phyloP scores from a whole-genome alignment of 2,329 filamentous ascomycete genomes.

The Pseudogymnoascus sp. region DNA sequence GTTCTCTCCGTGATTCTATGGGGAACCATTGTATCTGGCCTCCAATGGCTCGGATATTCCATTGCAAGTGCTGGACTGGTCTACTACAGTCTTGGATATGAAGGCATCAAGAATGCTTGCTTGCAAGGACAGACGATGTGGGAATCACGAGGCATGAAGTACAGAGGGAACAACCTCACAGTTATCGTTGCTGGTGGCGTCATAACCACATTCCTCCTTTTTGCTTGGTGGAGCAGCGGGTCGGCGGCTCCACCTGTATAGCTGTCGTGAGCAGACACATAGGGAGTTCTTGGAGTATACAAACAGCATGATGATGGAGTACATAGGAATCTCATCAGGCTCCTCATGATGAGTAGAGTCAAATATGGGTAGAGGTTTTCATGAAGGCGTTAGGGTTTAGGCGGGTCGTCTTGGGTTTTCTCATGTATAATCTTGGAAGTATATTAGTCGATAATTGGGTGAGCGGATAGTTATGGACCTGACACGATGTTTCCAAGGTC shows the following conservation, averaged over 20 bases:
- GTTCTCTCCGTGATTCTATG: slow-evolving; percentile 5
- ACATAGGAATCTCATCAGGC: neutral
- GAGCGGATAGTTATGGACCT: neutral
- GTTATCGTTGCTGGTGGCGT: neutral
- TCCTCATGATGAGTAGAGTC: neutral
- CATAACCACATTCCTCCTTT: neutral
- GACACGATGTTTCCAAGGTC: neutral
- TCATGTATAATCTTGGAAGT: slow-evolving; percentile 2
- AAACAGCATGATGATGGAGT: neutral
- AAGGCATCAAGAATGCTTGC: neutral
- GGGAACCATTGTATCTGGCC: neutral
- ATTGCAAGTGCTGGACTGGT: slow-evolving; percentile 5
- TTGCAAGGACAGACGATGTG: neutral
- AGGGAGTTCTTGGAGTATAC: neutral
- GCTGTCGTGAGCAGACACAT: neutral
- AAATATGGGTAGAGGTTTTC: slow-evolving; percentile 3
- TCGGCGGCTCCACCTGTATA: neutral
- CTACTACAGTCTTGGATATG: slow-evolving; percentile 8
- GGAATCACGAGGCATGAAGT: neutral
- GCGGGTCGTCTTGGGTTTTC: neutral
- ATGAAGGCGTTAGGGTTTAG: neutral
- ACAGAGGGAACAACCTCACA: neutral
- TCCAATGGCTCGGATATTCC: slow-evolving; percentile 9
- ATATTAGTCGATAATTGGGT: neutral
- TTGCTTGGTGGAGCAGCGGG: neutral